Evolutionary conservation across 164 flowering plant species (phyloP).

Genomic region (Protea cynaroides): DNA sequence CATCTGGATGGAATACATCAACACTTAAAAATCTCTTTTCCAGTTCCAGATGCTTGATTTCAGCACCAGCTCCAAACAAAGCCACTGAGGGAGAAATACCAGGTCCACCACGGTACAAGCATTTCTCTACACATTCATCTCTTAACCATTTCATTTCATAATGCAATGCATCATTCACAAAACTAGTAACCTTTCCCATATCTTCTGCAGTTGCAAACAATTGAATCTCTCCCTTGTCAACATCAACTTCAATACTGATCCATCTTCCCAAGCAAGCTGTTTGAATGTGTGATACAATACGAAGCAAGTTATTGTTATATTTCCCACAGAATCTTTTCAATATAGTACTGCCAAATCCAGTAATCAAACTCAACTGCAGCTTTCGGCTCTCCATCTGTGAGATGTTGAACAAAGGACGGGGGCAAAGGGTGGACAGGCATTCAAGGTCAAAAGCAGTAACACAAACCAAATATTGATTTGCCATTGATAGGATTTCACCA

Average conservation of each 20-base stretch:
- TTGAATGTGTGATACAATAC: conserved; percentile 45
- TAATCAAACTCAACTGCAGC: conserved; percentile 39
- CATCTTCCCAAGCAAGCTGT: conserved; percentile 44
- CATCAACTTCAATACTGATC: conserved; percentile 53
- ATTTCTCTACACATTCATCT: conserved; percentile 81
- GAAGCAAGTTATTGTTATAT: conserved; percentile 34
- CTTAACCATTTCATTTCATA: conserved; percentile 53
- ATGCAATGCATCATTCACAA: conserved; percentile 45
- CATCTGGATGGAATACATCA: conserved; percentile 45
- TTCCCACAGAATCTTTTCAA: conserved; percentile 84
- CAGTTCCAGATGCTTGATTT: conserved; percentile 82
- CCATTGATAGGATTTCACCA: conserved; percentile 59
- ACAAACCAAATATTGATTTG: conserved; percentile 71
- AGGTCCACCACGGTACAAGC: conserved; percentile 51
- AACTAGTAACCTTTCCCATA: conserved; percentile 36
- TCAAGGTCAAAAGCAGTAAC: conserved; percentile 76
- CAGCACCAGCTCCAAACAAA: conserved; percentile 89
- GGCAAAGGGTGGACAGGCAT: conserved; percentile 38
- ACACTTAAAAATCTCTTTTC: conserved; percentile 61
- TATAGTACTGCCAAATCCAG: conserved; percentile 49
- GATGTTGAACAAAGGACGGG: conserved; percentile 57
- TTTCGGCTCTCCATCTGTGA: conserved; percentile 38
- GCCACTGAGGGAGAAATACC: conserved; percentile 59
- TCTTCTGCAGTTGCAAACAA: conserved; percentile 48
- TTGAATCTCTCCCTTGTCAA: conserved; percentile 45